Evolutionary conservation across 2,329 filamentous ascomycete species (phyloP), one percentile per base, ranked within the genome.

Genomic region (Tolypocladium amazonense): DNA sequence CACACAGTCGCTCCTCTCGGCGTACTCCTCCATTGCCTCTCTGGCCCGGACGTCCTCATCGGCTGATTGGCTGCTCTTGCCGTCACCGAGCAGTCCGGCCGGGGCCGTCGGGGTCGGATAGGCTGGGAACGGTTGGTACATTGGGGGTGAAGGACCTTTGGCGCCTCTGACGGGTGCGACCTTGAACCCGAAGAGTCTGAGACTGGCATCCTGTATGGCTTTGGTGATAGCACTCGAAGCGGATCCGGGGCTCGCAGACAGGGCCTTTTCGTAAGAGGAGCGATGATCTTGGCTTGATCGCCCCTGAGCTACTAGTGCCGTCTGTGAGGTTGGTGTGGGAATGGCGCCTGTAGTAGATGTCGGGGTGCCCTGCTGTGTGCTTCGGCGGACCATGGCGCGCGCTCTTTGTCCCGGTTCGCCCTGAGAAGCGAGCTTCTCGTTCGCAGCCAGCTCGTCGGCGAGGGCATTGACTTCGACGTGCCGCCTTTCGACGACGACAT

Each of bases 381-480:
- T 85, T 65, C 92, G 84, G 60, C 92, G 87, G 52, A 88, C 77
- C 69, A 94, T 84, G 27, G 84, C 79, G 12, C 84, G 84, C 11
- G 83, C 76, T 63, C 86, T 82, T 7, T 81, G 78, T 50, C 82
- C 79, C 37, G 76, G 70, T 30, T 64, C 81, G 72, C 61, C 79
- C 75, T 64, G 83, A 20, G 65, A 63, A 14, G 67, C 81, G 27
- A 86, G 75, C 56, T 86, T 86, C 56, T 89, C 89, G 68, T 89
- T 93, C 58, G 92, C 89, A 53, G 91, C 92, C 70, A 99, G 79
- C 74, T 97, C 93, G 73, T 99, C 94, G 27, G 94, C 94, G 68
- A 99, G 88, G 3, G 94, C 94, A 72, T 99, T 97, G 57, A 99
- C 93, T 72, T 97, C 93, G 14, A 99, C 92, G 25, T 92, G 89